A percentile compares a stretch with the other conserved stretches of the same genome.
Evolutionary conservation across 2,329 filamentous ascomycete genomes (phyloP).

Genomic region (Xylaria sp.): DNA sequence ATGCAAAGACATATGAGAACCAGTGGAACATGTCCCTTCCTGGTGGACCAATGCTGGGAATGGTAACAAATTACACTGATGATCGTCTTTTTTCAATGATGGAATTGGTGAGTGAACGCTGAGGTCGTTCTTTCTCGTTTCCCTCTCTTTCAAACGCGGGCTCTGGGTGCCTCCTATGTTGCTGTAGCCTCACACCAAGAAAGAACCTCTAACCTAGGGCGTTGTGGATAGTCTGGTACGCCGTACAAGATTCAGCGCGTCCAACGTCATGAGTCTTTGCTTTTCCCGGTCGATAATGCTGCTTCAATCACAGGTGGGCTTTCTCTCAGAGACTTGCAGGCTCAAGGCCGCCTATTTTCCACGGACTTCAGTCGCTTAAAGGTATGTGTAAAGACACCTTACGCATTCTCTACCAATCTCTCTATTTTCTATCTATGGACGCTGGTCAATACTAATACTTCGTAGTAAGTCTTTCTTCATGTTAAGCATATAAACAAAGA

Average conservation of each 20-base stretch:
- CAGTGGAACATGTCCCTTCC: constrained; percentile 30
- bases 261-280: constrained; percentile 49
- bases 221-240: constrained; percentile 48
- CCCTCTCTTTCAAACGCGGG: not conserved
- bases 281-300: constrained; percentile 53
- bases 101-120: constrained; percentile 22
- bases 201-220: not conserved
- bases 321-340: constrained; percentile 50
- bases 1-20: constrained; percentile 26
- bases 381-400: constrained; percentile 4
- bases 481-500: not conserved
- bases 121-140: not conserved
- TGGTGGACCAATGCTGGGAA: constrained; percentile 18
- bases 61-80: constrained; percentile 31
- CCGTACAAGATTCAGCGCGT: constrained; percentile 55
- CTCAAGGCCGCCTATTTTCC: constrained; percentile 55
- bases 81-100: constrained; percentile 31
- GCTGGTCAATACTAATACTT: not conserved
- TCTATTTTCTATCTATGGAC: not conserved
- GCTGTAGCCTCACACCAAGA: not conserved
- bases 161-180: not conserved
- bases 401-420: not conserved
- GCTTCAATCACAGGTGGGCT: constrained; percentile 47
- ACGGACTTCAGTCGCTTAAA: constrained; percentile 55
- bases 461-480: constrained; percentile 6